These are phyloP conservation scores for Nicotiana knightiana DNA, from an alignment of 257 asterid genomes.

Conservation along the genomic window DNA sequence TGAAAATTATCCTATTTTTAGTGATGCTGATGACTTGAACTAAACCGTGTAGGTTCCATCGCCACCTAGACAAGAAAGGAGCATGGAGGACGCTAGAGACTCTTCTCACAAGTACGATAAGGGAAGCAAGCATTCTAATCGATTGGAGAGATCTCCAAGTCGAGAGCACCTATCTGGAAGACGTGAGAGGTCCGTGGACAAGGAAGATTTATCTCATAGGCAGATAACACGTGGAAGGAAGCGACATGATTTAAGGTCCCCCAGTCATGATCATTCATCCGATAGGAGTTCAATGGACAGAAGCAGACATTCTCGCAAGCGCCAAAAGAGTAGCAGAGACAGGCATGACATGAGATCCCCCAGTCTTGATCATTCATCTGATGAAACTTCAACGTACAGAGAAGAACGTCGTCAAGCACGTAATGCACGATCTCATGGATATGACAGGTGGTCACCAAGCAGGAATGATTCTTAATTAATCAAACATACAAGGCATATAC, in stretches of 20 bases:
- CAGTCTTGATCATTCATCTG: conserved; percentile 14
- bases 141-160: conserved; percentile 37
- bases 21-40: not conserved
- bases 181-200: conserved; percentile 25
- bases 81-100: conserved; percentile 30
- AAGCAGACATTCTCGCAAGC: conserved; percentile 23
- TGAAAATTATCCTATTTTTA: not conserved
- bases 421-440: not conserved
- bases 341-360: conserved; percentile 37
- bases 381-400: conserved; percentile 9
- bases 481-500: not conserved
- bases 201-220: conserved; percentile 24
- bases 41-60: conserved; percentile 47
- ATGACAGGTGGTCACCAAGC: conserved; percentile 11
- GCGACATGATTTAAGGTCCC: conserved; percentile 27
- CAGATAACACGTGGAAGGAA: conserved; percentile 24
- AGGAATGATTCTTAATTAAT: not conserved
- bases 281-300: conserved; percentile 30
- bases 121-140: conserved; percentile 17
- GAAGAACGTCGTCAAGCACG: not conserved
- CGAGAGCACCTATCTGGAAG: conserved; percentile 29
- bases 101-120: conserved; percentile 30
- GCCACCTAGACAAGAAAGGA: conserved; percentile 69
- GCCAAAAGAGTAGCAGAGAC: conserved; percentile 16
- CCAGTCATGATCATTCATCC: conserved; percentile 28